Evolutionary conservation across 2,329 filamentous ascomycete species (phyloP), one percentile per base, ranked within the genome.

Genomic region (Botryotinia narcissicola): DNA sequence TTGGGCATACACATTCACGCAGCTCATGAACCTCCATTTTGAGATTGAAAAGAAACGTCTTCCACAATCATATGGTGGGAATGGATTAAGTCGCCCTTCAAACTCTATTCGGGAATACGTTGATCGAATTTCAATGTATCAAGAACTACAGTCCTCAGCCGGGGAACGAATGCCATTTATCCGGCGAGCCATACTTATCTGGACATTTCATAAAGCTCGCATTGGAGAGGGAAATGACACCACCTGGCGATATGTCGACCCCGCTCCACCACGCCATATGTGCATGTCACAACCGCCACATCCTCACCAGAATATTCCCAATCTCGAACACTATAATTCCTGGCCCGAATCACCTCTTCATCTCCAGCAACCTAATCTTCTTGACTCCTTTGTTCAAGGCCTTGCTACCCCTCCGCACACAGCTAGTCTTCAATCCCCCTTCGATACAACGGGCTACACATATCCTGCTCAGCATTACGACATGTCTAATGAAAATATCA

Each of bases 91-190:
- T 25, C 80, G 81, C 35, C 86, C 44, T 7, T 67, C 59, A 14
- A 72, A 72, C 51, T 74, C 86, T 1, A 86, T 86, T 76, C 87
- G 87, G 78, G 87, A 90, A 61, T 84, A 90, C 73, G 85, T 91
- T 70, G 84, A 86, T 76, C 86, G 87, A 80, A 88, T 91, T 63
- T 88, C 88, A 79, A 91, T 91, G 89, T 89, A 90, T 80, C 89
- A 91, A 80, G 89, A 91, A 82, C 84, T 91, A 51, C 90, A 87
- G 85, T 90, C 88, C 5, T 82, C 84, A 20, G 81, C 87, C 6
- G 85, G 85, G 9, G 84, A 84, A 73, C 82, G 77, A 54, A 64
- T 69, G 83, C 77, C 77, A 7, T 91, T 88, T 87, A 85, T 83
- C 16, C 86, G 88, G n/a, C 87, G 89, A 68, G 86, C 84, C 48